Conservation (phyloP, 2,329 filamentous ascomycete species). For the Penicillium aurantiogriseum region DNA sequence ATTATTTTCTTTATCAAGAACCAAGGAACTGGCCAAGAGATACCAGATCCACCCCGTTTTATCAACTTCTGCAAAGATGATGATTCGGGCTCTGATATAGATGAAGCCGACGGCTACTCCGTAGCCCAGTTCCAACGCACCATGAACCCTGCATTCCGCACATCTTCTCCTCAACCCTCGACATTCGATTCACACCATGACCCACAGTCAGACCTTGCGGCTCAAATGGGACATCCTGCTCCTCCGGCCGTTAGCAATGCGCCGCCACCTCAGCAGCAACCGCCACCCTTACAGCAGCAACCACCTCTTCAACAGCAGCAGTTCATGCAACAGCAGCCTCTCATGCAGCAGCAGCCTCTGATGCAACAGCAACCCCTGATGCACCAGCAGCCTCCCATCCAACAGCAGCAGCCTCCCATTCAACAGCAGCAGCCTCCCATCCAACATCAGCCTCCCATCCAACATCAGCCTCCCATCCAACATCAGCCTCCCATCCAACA, state of each 20-base stretch:
- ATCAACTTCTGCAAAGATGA: slow-evolving; percentile 96
- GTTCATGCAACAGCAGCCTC: slow-evolving; percentile 9
- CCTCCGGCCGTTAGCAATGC: slow-evolving; percentile 51
- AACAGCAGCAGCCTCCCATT: neutral
- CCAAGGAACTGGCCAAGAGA: slow-evolving; percentile 89
- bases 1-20: slow-evolving; percentile 86
- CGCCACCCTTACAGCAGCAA: slow-evolving; percentile 25
- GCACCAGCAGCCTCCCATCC: neutral
- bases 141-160: slow-evolving; percentile 92
- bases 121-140: slow-evolving; percentile 93
- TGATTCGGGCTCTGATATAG: slow-evolving; percentile 77
- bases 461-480: slow-evolving; percentile 10
- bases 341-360: slow-evolving; percentile 35
- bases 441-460: neutral
- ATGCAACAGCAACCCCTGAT: slow-evolving; percentile 37
- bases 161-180: slow-evolving; percentile 93
- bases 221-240: slow-evolving; percentile 64
- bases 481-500: slow-evolving; percentile 17
- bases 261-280: slow-evolving; percentile 47
- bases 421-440: neutral
- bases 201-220: slow-evolving; percentile 69
- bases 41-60: slow-evolving; percentile 93
- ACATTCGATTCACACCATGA: slow-evolving; percentile 91
- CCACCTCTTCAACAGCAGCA: slow-evolving; percentile 18
- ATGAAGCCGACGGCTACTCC: slow-evolving; percentile 92